Percentiles rank a stretch among this genome's conserved stretches.
These are phyloP conservation scores for Sporothrix brasiliensis DNA, from an alignment of 2,329 filamentous ascomycete species.

Conservation along the genomic window DNA sequence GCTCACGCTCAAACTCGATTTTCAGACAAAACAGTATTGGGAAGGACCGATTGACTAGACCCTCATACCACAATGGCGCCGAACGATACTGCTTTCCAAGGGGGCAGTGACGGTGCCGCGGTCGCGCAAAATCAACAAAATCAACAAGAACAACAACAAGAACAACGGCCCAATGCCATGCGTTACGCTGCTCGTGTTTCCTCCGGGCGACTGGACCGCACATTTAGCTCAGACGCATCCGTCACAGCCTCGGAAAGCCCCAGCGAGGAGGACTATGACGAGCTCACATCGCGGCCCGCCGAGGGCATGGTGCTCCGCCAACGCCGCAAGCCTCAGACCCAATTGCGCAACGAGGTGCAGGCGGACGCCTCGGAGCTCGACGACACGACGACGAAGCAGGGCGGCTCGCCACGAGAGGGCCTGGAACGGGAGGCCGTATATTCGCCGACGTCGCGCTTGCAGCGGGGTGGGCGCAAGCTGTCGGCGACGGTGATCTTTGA, in stretches of 20 bases:
- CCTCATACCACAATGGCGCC: conserved; percentile 7
- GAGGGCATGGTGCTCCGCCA: conserved; percentile 37
- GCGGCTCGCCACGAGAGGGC: conserved; percentile 20
- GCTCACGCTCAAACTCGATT: too few species aligned
- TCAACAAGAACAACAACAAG: neutral
- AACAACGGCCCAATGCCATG: conserved; percentile 35
- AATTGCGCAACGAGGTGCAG: conserved; percentile 31
- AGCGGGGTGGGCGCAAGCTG: conserved; percentile 30
- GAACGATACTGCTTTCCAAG: neutral
- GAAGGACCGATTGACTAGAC: conserved; percentile 6
- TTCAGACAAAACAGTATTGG: neutral
- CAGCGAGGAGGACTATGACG: conserved; percentile 53
- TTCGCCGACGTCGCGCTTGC: conserved; percentile 14
- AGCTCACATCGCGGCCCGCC: conserved; percentile 38
- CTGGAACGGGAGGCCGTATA: neutral
- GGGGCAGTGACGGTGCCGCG: neutral
- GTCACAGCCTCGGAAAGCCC: conserved; percentile 46
- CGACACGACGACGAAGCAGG: neutral
- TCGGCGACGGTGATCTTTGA: conserved; percentile 37
- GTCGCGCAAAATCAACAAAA: neutral
- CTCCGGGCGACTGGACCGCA: conserved; percentile 14
- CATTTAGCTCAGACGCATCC: conserved; percentile 31
- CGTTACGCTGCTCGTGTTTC: conserved; percentile 36
- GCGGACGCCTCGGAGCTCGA: neutral
- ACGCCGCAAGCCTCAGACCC: conserved; percentile 29